A percentile compares a stretch with the other conserved stretches of the same genome.
Conservation (phyloP, 345 rosid species). For the Citrus hindsii region DNA sequence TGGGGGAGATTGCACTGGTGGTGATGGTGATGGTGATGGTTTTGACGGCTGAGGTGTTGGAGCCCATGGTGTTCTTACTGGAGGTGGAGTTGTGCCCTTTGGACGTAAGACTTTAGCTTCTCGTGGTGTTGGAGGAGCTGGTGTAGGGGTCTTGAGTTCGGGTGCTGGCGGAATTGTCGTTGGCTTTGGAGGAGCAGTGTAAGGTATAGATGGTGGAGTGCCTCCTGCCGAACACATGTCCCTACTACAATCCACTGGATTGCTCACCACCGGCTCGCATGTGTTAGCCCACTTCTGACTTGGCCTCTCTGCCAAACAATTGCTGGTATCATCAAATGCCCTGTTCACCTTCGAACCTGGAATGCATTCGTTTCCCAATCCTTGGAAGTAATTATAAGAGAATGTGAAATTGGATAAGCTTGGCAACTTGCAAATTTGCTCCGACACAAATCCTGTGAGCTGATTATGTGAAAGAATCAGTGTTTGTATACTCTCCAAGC, state of each 20-base stretch:
- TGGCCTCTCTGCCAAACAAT: conserved; percentile 53
- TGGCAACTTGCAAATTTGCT: conserved; percentile 54
- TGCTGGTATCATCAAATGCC: conserved; percentile 41
- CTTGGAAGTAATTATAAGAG: conserved; percentile 55
- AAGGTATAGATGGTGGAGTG: not conserved
- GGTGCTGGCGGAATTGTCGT: not conserved
- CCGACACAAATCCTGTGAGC: conserved; percentile 57
- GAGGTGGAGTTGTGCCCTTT: too few species aligned
- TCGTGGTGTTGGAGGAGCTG: not conserved
- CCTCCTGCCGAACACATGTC: conserved; percentile 37
- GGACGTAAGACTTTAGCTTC: too few species aligned
- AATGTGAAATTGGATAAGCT: conserved; percentile 48
- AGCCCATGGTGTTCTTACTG: too few species aligned
- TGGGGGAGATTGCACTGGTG: too few species aligned
- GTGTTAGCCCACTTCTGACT: conserved; percentile 32
- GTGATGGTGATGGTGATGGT: not conserved
- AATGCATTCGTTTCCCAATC: conserved; percentile 42
- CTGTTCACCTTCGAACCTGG: conserved; percentile 23
- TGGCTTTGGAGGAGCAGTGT: not conserved
- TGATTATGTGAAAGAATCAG: conserved; percentile 48
- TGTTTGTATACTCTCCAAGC: conserved; percentile 30
- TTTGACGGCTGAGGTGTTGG: too few species aligned
- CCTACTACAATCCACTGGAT: conserved; percentile 72
- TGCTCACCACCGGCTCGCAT: conserved; percentile 46
- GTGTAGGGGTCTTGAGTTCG: not conserved